Percentiles rank a stretch among this genome's conserved stretches.
Conservation (phyloP, 768 basidiomycete species). For the Tulasnella sp. region DNA sequence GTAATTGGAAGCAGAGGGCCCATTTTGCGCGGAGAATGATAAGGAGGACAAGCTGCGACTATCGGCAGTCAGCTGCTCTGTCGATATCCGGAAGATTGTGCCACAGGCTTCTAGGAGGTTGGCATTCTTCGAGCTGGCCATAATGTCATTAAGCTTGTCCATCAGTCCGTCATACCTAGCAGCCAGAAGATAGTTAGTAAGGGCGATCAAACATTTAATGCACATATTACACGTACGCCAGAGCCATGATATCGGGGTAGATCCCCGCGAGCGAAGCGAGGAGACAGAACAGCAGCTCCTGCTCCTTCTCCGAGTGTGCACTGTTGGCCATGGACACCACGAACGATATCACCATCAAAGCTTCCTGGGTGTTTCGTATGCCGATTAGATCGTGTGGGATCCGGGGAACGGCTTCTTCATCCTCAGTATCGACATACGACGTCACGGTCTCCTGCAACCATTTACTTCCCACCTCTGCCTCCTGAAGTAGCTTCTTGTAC, state of each 20-base stretch:
- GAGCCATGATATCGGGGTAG: slow-evolving; percentile 63
- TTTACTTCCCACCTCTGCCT: slow-evolving; percentile 49
- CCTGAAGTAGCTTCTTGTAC: slow-evolving; percentile 54
- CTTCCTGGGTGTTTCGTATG: slow-evolving; percentile 51
- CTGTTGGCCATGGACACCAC: slow-evolving; percentile 64
- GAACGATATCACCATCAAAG: slow-evolving; percentile 68
- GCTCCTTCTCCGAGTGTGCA: slow-evolving; percentile 72
- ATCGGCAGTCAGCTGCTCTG: slow-evolving; percentile 35
- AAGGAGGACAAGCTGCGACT: slow-evolving; percentile 48
- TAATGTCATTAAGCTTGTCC: slow-evolving; percentile 64
- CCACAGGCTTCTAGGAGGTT: slow-evolving; percentile 62
- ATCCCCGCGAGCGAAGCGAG: slow-evolving; percentile 59
- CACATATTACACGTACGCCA: slow-evolving; percentile 51
- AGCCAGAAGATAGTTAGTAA: slow-evolving; percentile 9
- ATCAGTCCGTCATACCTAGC: slow-evolving; percentile 66
- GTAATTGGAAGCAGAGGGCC: slow-evolving; percentile 41
- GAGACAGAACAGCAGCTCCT: slow-evolving; percentile 67
- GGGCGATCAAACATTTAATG: background rate
- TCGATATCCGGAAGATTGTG: slow-evolving; percentile 63
- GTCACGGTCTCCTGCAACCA: slow-evolving; percentile 35
- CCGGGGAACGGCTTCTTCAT: slow-evolving; percentile 40
- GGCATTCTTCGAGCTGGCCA: slow-evolving; percentile 64
- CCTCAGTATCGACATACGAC: slow-evolving; percentile 23
- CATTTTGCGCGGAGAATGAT: slow-evolving; percentile 55
- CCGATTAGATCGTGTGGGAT: slow-evolving; percentile 54